These are phyloP conservation scores for Venturia nashicola DNA, from an alignment of 2,329 filamentous ascomycete genomes.

Conservation along the genomic window DNA sequence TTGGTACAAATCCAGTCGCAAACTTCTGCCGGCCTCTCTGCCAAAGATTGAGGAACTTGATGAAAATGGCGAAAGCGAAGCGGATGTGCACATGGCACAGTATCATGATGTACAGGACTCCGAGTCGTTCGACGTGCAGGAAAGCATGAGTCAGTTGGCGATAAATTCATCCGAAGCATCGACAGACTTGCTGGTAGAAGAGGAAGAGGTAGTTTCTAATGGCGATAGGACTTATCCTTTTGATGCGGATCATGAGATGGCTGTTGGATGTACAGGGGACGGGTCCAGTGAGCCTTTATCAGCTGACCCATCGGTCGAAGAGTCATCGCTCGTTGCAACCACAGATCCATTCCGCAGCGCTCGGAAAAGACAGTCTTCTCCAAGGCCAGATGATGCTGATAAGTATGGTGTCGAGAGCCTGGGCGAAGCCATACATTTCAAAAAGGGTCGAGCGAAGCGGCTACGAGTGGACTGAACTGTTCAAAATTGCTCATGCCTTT, in stretches of 20 bases:
- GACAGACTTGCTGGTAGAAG: background rate
- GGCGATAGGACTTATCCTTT: background rate
- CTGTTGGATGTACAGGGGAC: background rate
- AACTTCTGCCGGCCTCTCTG: background rate
- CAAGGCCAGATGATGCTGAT: background rate
- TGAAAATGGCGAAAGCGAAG: background rate
- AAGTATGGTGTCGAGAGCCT: background rate
- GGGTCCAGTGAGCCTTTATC: background rate
- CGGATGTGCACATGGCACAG: background rate
- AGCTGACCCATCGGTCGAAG: background rate
- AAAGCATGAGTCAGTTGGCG: conserved; percentile 1
- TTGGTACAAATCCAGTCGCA: background rate
- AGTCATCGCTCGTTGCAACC: background rate
- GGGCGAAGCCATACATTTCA: background rate
- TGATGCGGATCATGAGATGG: background rate
- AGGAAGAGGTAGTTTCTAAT: background rate
- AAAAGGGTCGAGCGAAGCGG: background rate
- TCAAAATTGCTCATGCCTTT: background rate
- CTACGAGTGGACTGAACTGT: background rate
- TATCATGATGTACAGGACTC: background rate
- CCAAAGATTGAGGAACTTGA: conserved; percentile 3
- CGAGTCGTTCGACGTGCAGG: background rate
- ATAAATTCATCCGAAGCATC: background rate
- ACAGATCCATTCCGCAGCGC: background rate
- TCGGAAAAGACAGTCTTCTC: background rate